Base-by-base conservation (phyloP, 345 rosid species). In the Raphanus raphanistrum region DNA sequence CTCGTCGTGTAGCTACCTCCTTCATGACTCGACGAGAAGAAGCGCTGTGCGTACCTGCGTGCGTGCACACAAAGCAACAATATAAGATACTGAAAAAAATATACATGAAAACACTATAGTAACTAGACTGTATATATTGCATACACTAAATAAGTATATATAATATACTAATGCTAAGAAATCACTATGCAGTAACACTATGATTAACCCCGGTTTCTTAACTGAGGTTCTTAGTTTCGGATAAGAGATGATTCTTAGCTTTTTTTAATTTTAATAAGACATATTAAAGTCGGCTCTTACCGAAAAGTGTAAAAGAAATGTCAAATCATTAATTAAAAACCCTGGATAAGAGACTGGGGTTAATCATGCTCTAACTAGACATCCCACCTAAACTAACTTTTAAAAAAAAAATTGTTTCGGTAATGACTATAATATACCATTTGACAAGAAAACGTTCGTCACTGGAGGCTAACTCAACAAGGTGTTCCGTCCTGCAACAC, bases 401-500 rank as follows among this genome's bases (percentile, higher is more conserved):
- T n/a, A n/a, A n/a, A n/a, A n/a, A n/a, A n/a, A n/a, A n/a, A n/a
- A n/a, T n/a, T n/a, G n/a, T n/a, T n/a, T n/a, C n/a, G n/a, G n/a
- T n/a, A n/a, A n/a, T n/a, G n/a, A n/a, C 8, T 35, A 15, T 41
- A 2, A 17, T 31, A 66, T 43, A 71, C 76, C 76, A 73, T 63
- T 73, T 73, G 33, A 73, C 32, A 50, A 73, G 25, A 3, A 62
- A 72, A 45, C 62, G 76, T n/a, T 73, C 62, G 1, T 6, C 62
- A 32, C 13, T 73, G 0, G 45, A 73, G 48, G 5, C 69, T 29
- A 68, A 63, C n/a, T 73, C 76, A 12, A 63, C 76, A 3, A 73
- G 3, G 50, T 73, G 69, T 63, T 73, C 61, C 1, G 76, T 73
- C 69, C 76, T 73, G 26, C 76, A 31, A 21, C 68, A 73, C 61